These are phyloP conservation scores for Prunus mume DNA, from an alignment of 306 rosid species.

Conservation along the genomic window DNA sequence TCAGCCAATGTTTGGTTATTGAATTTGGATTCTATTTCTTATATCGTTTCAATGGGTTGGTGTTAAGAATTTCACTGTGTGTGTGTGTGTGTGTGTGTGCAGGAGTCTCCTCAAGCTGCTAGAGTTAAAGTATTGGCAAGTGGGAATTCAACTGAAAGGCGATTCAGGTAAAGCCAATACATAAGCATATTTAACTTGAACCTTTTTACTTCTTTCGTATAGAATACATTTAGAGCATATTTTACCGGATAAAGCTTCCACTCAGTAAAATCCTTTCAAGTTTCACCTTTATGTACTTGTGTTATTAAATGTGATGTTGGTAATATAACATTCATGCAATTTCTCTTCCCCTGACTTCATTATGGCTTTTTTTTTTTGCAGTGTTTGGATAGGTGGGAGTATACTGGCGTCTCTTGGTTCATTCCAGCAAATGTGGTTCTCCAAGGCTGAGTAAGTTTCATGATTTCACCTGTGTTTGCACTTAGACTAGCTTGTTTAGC, in stretches of 20 bases:
- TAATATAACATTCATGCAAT: not conserved
- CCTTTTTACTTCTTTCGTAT: not conserved
- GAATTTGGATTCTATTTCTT: not conserved
- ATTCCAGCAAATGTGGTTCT: conserved; percentile 88
- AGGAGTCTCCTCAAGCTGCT: conserved; percentile 99
- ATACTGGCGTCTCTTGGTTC: conserved; percentile 99
- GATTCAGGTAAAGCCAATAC: conserved; percentile 64
- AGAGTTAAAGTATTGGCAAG: conserved; percentile 97
- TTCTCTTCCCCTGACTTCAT: conserved; percentile 22
- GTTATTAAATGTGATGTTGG: not conserved
- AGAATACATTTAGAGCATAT: not conserved
- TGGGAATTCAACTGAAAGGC: conserved; percentile 96
- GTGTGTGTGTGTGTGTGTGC: not conserved
- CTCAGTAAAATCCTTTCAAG: not conserved
- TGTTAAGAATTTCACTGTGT: not conserved
- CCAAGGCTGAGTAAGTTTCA: conserved; percentile 81
- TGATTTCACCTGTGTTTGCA: not conserved
- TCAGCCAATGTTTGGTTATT: not conserved
- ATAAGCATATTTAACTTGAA: not conserved
- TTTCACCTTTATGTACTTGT: not conserved
- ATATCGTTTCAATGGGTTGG: not conserved
- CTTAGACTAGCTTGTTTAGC: not conserved
- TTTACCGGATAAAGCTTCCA: not conserved
- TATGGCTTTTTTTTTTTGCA: conserved; percentile 29
- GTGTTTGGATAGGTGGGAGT: conserved; percentile 99